Base-by-base conservation (phyloP, 1,139 yeast genomes). In the Nadsonia commutata region DNA sequence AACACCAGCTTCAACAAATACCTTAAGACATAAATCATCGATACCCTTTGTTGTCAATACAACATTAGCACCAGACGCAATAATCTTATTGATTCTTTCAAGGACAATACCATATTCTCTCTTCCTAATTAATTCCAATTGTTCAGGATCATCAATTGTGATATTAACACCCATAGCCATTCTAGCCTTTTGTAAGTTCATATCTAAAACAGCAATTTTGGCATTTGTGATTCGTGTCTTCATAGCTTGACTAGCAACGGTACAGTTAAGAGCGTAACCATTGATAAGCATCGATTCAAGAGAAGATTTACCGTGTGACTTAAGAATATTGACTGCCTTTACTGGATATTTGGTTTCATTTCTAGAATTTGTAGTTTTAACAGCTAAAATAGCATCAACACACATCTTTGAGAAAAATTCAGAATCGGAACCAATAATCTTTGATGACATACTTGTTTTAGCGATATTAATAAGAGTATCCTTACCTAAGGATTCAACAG, bases 81-180 rank as follows among this genome's bases (percentile, higher is more conserved):
- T 75, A 58, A 93, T 84, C 64, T 84, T 90, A 54, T 74, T 74
- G 55, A 90, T 80, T 64, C 93, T 80, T 60, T 90, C 98, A 51
- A 85, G 68, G 37, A 88, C 78, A 50, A 93, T 85, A 45, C 90
- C 96, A 56, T 80, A 80, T 66, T 93, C 99, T 57, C 97, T 78
- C 63, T 86, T 80, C 59, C 98, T 76, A 54, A 93, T 88, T 58
- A 86, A 90, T 66, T 93, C 99, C 55, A 93, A 74, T 65, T 86
- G 95, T 54, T 90, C 95, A 38, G 99, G 98, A 61, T 93, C 97
- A 55, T 85, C 95, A 57, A 93, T 85, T 59, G 90, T 88, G 61
- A 93, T 84, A 63, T 88, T 94, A 45, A 93, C 97, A 43, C 99
- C 99, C 79, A 93, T 78, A 36, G 97, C 95, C 97, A 93, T 86